Percentiles rank a stretch among this genome's conserved stretches.
These are phyloP conservation scores for Ophiostoma australiae DNA, from an alignment of 2,329 filamentous ascomycete species.

Conservation along the genomic window DNA sequence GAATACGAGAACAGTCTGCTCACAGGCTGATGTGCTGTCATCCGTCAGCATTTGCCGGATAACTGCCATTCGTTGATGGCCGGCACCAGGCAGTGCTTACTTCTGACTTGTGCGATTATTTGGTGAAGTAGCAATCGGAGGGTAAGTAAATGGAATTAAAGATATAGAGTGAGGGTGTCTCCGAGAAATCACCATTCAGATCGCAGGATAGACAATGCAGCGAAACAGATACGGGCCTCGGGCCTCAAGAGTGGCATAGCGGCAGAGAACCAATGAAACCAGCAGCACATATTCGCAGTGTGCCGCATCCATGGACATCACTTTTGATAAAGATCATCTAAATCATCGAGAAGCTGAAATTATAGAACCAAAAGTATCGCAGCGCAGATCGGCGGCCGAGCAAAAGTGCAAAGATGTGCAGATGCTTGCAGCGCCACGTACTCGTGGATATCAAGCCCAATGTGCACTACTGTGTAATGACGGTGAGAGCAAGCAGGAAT, in stretches of 20 bases:
- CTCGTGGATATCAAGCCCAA: neutral
- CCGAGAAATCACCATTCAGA: neutral
- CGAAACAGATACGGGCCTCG: neutral
- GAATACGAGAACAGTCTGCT: neutral
- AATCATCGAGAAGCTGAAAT: neutral
- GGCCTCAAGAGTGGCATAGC: too few species aligned
- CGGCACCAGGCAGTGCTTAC: neutral
- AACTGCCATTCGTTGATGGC: neutral
- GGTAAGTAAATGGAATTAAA: neutral
- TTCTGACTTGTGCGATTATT: neutral
- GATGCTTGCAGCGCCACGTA: neutral
- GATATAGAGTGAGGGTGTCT: neutral
- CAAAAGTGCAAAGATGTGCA: conserved; percentile 1
- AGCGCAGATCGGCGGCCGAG: neutral
- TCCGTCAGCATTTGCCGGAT: neutral
- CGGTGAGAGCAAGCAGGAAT: neutral
- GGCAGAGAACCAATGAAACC: neutral
- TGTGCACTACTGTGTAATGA: neutral
- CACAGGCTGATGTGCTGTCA: neutral
- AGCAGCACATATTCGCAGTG: neutral
- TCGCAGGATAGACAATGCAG: neutral
- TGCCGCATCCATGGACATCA: neutral
- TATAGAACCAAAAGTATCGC: neutral
- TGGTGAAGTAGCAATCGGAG: neutral
- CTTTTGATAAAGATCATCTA: neutral